These are phyloP conservation scores for Rosa persica DNA, from an alignment of 306 rosid species.

Conservation along the genomic window DNA sequence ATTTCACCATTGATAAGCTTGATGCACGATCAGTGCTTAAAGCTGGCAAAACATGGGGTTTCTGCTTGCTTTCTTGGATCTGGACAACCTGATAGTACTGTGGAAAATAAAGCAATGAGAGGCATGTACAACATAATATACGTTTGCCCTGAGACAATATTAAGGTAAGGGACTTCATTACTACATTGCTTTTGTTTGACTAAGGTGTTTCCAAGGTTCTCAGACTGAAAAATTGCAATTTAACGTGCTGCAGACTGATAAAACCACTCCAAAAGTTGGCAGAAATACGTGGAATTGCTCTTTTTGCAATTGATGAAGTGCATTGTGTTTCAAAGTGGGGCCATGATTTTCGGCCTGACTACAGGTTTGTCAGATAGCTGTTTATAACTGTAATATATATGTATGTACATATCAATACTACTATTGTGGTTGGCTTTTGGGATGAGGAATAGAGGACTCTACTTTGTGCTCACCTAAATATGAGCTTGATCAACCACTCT, in stretches of 20 bases:
- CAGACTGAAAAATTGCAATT: constrained; percentile 7
- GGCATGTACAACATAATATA: constrained; percentile 79
- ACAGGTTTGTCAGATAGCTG: constrained; percentile 54
- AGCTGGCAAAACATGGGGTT: constrained; percentile 65
- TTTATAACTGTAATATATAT: background rate
- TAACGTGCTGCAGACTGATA: constrained; percentile 54
- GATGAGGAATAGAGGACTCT: background rate
- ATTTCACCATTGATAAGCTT: constrained; percentile 91
- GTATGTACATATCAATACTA: background rate
- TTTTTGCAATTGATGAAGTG: constrained; percentile 92
- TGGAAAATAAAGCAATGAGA: constrained; percentile 80
- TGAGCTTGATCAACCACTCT: background rate
- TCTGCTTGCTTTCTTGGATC: constrained; percentile 97
- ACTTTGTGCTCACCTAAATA: background rate
- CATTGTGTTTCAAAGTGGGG: constrained; percentile 99
- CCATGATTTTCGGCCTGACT: constrained; percentile 92
- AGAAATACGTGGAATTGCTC: constrained; percentile 73
- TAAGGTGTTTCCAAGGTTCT: background rate
- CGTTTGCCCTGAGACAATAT: constrained; percentile 83
- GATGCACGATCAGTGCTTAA: constrained; percentile 97
- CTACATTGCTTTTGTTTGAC: background rate
- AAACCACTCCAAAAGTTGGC: constrained; percentile 77
- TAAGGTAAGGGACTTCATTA: constrained; percentile 41
- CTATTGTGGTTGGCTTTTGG: background rate
- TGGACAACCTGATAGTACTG: constrained; percentile 83